phyloP scores from a whole-genome alignment of 768 basidiomycete species.

The Lactifluus subvellereus region DNA sequence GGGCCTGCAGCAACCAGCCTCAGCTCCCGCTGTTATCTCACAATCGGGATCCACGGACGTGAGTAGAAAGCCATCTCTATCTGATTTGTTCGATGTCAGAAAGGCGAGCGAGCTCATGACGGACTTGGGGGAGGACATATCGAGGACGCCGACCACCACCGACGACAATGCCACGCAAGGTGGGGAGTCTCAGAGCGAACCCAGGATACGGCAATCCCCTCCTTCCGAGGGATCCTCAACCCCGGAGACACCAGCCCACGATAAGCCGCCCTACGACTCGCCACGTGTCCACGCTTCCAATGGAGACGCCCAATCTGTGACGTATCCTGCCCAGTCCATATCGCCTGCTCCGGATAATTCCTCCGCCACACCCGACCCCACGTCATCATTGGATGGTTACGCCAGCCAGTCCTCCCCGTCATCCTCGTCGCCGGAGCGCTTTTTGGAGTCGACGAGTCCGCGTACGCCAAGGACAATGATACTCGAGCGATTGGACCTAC shows the following conservation, averaged over 20 bases:
- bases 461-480: conserved; percentile 45
- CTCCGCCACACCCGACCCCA: conserved; percentile 70
- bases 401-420: conserved; percentile 64
- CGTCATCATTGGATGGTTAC: conserved; percentile 69
- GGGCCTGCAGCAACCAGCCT: conserved; percentile 24
- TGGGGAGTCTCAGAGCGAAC: conserved; percentile 27
- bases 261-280: neutral
- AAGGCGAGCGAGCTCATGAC: conserved; percentile 51
- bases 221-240: conserved; percentile 12
- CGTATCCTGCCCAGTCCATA: conserved; percentile 32
- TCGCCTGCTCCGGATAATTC: conserved; percentile 46
- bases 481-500: conserved; percentile 66
- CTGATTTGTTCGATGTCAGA: conserved; percentile 53
- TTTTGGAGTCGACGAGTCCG: conserved; percentile 37
- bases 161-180: conserved; percentile 34
- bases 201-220: conserved; percentile 11
- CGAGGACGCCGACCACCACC: conserved; percentile 45
- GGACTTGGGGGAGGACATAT: conserved; percentile 71
- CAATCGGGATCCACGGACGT: conserved; percentile 36
- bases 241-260: conserved; percentile 15
- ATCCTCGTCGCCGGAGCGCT: conserved; percentile 66
- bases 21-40: conserved; percentile 30
- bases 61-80: conserved; percentile 59
- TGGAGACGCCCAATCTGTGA: conserved; percentile 27
- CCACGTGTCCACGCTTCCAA: conserved; percentile 14